These are phyloP conservation scores for Verticillium zaregamsianum DNA, from an alignment of 2,329 filamentous ascomycete species.

Conservation along the genomic window DNA sequence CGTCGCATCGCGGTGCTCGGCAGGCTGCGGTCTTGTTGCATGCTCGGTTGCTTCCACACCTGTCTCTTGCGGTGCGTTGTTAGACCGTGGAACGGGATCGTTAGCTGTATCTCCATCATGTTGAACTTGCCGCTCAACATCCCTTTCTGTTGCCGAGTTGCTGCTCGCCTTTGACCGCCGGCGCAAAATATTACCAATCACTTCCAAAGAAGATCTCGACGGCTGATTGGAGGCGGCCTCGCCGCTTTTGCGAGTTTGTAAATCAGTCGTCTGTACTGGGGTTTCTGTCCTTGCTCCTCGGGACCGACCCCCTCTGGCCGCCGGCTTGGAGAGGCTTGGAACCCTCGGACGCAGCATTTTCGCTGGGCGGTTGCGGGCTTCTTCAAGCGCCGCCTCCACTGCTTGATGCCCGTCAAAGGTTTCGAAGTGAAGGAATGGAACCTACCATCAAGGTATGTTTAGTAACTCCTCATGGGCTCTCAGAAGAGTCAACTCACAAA, in stretches of 20 bases:
- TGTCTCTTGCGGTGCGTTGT: too few species aligned
- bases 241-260: not conserved
- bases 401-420: constrained; percentile 1
- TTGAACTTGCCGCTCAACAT: not conserved
- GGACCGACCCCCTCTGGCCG: not conserved
- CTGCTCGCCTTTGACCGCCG: not conserved
- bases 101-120: too few species aligned
- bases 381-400: not conserved
- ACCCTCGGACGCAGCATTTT: too few species aligned
- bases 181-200: not conserved
- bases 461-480: not conserved
- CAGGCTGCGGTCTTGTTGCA: too few species aligned
- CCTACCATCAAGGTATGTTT: not conserved
- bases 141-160: not conserved
- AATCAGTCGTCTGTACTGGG: not conserved
- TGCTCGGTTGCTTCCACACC: too few species aligned
- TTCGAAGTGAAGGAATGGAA: constrained; percentile 7
- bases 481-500: not conserved
- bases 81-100: too few species aligned
- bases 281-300: not conserved
- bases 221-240: not conserved
- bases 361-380: not conserved
- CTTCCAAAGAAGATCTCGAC: not conserved
- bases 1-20: too few species aligned
- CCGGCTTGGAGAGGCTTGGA: not conserved